Percentiles rank a stretch among this genome's conserved stretches.
These are phyloP conservation scores for Bretziella fagacearum DNA, from an alignment of 2,329 filamentous ascomycete species.

Conservation along the genomic window DNA sequence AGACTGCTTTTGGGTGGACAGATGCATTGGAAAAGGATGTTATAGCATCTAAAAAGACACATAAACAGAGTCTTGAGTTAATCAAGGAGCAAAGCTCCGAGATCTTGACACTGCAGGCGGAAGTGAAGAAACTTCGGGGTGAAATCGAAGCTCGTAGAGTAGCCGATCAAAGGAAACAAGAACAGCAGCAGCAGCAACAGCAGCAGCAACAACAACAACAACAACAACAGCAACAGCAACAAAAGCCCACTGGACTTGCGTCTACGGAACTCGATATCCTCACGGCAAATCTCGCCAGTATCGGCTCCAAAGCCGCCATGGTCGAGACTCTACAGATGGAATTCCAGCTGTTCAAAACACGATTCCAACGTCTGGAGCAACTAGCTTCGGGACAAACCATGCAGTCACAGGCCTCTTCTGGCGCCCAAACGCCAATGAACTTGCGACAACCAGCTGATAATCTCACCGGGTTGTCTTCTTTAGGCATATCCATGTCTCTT, in stretches of 20 bases:
- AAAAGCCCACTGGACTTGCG: constrained; percentile 9
- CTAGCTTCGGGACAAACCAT: neutral
- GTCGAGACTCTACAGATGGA: constrained; percentile 28
- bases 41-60: constrained; percentile 17
- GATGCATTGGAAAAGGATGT: constrained; percentile 16
- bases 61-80: constrained; percentile 17
- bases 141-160: constrained; percentile 20
- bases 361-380: constrained; percentile 21
- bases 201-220: constrained; percentile 9
- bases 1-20: too few species aligned
- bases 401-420: neutral
- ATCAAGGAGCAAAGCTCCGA: constrained; percentile 18
- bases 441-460: too few species aligned
- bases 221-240: constrained; percentile 7
- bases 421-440: neutral
- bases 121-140: constrained; percentile 14
- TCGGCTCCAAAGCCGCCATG: constrained; percentile 24
- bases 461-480: too few species aligned
- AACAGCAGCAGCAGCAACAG: constrained; percentile 18
- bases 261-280: constrained; percentile 26
- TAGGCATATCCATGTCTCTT: too few species aligned
- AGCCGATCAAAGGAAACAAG: constrained; percentile 19
- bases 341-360: constrained; percentile 24
- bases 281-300: constrained; percentile 24
- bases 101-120: constrained; percentile 16